These are phyloP conservation scores for Cyclotella kingstonii DNA, from an alignment of 108 stramenopile species.

Conservation along the genomic window DNA sequence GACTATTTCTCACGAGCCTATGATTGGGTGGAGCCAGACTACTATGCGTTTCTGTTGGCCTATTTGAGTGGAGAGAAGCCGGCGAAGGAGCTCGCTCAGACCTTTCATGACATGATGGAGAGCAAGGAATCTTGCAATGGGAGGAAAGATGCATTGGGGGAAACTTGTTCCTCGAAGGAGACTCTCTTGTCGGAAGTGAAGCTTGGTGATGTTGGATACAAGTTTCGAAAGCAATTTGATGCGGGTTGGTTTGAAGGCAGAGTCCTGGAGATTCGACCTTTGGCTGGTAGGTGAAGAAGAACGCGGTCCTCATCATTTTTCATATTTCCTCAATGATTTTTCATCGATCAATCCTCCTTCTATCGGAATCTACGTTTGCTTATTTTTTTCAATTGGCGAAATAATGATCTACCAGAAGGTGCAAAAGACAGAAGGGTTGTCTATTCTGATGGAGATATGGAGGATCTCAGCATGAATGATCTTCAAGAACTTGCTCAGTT, in stretches of 20 bases:
- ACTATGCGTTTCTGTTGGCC: conserved; percentile 34
- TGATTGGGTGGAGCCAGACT: conserved; percentile 43
- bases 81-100: conserved; percentile 36
- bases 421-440: conserved; percentile 24
- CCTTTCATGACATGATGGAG: conserved; percentile 8
- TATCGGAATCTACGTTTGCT: no score
- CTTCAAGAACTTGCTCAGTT: conserved; percentile 24
- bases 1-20: conserved; percentile 40
- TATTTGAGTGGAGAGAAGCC: conserved; percentile 34
- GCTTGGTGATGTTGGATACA: conserved; percentile 29
- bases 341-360: no score
- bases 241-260: conserved; percentile 35
- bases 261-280: conserved; percentile 29
- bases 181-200: not conserved
- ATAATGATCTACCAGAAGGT: not conserved
- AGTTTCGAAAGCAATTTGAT: conserved; percentile 36
- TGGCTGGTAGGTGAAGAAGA: conserved; percentile 9
- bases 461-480: conserved; percentile 37
- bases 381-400: no score
- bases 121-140: not conserved
- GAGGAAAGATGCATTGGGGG: no score
- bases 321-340: no score
- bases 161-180: no score
- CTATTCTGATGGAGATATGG: conserved; percentile 34
- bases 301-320: not conserved